phyloP scores from a whole-genome alignment of 73 alveolate genomes.

The Tetrahymena malaccensis region DNA sequence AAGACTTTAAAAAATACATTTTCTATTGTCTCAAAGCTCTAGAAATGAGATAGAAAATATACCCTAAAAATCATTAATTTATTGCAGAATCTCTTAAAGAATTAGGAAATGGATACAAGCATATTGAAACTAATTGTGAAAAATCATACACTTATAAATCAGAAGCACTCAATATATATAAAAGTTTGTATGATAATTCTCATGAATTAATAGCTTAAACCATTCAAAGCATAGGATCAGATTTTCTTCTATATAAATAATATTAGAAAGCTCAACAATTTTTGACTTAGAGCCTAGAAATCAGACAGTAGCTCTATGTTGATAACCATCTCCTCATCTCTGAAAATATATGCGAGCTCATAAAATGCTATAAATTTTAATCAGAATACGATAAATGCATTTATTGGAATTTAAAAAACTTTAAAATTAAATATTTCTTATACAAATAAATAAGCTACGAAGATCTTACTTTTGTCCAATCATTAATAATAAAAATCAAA shows the following conservation, averaged over 20 bases:
- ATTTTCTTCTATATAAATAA: background rate
- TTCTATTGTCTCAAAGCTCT: background rate
- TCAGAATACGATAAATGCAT: background rate
- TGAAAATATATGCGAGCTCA: background rate
- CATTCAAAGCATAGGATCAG: background rate
- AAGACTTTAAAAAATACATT: background rate
- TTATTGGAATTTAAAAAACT: background rate
- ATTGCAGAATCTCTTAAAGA: background rate
- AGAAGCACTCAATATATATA: background rate
- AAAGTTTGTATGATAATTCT: background rate
- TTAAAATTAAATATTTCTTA: background rate
- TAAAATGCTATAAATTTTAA: background rate
- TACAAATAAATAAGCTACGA: background rate
- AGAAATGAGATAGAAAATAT: background rate
- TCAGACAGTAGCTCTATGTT: background rate
- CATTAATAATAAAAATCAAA: background rate
- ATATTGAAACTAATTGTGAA: background rate
- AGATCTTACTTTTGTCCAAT: background rate
- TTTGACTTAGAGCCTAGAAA: background rate
- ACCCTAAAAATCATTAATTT: background rate
- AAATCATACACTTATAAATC: background rate
- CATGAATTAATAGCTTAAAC: background rate
- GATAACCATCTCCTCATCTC: background rate
- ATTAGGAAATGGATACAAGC: background rate
- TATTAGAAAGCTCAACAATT: background rate